phyloP scores from a whole-genome alignment of 768 basidiomycete species.

The Gelatoporia subvermispora region DNA sequence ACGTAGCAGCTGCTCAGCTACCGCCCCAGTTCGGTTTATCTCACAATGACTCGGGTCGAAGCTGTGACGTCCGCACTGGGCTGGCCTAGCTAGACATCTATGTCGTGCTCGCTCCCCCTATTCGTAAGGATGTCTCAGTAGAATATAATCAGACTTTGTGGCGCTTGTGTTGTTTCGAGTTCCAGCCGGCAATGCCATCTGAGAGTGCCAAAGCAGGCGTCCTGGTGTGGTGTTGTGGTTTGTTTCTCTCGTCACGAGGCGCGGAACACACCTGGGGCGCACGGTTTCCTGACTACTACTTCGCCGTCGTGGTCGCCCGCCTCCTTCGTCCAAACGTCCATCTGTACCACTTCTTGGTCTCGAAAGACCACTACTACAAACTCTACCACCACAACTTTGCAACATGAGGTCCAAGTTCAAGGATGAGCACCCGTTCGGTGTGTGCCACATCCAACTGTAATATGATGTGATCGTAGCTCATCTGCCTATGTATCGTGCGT shows the following conservation, averaged over 20 bases:
- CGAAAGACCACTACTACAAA: not conserved
- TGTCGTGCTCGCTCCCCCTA: too few relatives aligned
- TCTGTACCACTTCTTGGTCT: not conserved
- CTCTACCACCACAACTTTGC: conserved; percentile 1
- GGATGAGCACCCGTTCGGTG: conserved; percentile 99
- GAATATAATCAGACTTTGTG: too few relatives aligned
- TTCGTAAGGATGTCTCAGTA: too few relatives aligned
- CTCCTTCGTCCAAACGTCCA: conserved; percentile 11
- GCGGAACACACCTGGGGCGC: conserved; percentile 14
- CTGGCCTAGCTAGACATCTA: too few relatives aligned
- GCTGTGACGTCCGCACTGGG: too few relatives aligned
- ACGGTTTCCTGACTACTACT: conserved; percentile 18
- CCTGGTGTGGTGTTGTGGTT: conserved; percentile 18
- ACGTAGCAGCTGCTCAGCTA: too few relatives aligned
- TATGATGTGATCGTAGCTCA: conserved; percentile 31
- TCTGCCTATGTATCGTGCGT: conserved; percentile 18
- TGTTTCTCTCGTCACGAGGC: conserved; percentile 20
- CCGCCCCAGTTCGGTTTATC: too few relatives aligned
- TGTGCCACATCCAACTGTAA: conserved; percentile 29
- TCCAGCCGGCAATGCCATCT: too few relatives aligned
- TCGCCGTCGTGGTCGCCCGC: conserved; percentile 14
- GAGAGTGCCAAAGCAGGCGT: conserved; percentile 11
- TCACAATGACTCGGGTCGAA: too few relatives aligned
- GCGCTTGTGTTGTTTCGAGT: too few relatives aligned
- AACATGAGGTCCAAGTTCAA: conserved; percentile 93